Evolutionary conservation across 164 flowering plant genomes (phyloP).

Genomic region (Vitis labrusca): DNA sequence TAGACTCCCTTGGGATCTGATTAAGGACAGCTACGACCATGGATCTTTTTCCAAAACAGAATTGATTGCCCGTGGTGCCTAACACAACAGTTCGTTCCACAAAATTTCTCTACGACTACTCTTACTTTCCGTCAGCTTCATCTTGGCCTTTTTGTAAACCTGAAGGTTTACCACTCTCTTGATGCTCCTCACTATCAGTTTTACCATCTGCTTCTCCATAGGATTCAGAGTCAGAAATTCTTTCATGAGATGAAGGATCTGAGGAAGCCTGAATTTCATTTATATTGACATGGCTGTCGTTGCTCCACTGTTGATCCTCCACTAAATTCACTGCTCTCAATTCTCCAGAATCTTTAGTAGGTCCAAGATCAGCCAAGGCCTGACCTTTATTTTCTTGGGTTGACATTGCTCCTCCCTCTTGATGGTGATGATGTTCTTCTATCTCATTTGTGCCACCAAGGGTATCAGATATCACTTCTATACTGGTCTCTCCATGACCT

Average conservation of each 20-base stretch:
- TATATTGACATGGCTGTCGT: constrained; percentile 1
- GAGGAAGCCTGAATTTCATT: constrained; percentile 1
- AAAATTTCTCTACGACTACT: too few species aligned
- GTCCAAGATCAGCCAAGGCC: not conserved
- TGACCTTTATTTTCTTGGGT: constrained; percentile 7
- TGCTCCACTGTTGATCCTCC: constrained; percentile 6
- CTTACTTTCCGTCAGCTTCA: too few species aligned
- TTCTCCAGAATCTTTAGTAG: constrained; percentile 7
- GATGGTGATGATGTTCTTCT: not conserved
- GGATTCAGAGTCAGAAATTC: constrained; percentile 2
- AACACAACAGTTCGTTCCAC: too few species aligned
- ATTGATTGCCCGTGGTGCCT: too few species aligned
- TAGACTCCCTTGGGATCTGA: too few species aligned
- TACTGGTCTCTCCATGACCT: too few species aligned
- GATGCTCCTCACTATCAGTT: not conserved
- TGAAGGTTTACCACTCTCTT: not conserved
- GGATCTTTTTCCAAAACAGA: too few species aligned
- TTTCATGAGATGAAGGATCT: constrained; percentile 3
- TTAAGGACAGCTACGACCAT: too few species aligned
- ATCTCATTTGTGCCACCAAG: too few species aligned
- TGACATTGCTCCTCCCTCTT: constrained; percentile 4
- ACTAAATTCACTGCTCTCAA: not conserved
- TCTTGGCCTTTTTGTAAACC: too few species aligned
- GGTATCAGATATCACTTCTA: too few species aligned
- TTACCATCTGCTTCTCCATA: not conserved